Percentiles rank a stretch among this genome's conserved stretches.
phyloP scores from a whole-genome alignment of 192 early-diverging fungal species.

The Backusella australiensis region DNA sequence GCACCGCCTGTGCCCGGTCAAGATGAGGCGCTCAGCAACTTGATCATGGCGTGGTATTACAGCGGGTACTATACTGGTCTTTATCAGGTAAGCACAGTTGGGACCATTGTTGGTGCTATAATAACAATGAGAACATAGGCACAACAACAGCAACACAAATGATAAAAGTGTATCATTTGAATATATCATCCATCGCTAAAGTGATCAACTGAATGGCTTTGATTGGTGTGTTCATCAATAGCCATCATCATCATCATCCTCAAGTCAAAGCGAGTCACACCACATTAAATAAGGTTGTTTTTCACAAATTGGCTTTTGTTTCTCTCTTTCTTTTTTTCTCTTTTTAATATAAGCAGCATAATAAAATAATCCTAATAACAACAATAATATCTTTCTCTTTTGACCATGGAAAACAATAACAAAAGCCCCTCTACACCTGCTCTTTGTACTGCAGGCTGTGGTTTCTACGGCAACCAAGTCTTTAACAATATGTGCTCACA shows the following conservation, averaged over 20 bases:
- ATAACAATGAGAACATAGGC: background rate
- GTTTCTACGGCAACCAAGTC: constrained; percentile 68
- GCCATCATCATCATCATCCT: no score
- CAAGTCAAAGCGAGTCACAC: background rate
- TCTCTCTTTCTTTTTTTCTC: background rate
- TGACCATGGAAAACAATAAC: constrained; percentile 9
- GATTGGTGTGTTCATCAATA: no score
- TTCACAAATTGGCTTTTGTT: background rate
- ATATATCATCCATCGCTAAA: no score
- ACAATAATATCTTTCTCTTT: background rate
- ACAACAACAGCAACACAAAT: background rate
- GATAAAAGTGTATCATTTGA: background rate
- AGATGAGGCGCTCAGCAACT: constrained; percentile 58
- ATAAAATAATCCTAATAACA: background rate
- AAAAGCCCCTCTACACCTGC: constrained; percentile 29
- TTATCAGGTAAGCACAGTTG: constrained; percentile 47
- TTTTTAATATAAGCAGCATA: background rate
- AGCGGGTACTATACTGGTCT: constrained; percentile 73
- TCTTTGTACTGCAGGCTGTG: constrained; percentile 65
- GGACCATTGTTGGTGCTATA: background rate
- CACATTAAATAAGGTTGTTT: background rate
- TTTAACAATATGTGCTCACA: constrained; percentile 75
- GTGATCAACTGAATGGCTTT: no score
- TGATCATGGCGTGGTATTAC: constrained; percentile 77
- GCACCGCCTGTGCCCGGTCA: constrained; percentile 26